phyloP scores from a whole-genome alignment of 1,284 basidiomycete genomes.

The Puccinia polysora region DNA sequence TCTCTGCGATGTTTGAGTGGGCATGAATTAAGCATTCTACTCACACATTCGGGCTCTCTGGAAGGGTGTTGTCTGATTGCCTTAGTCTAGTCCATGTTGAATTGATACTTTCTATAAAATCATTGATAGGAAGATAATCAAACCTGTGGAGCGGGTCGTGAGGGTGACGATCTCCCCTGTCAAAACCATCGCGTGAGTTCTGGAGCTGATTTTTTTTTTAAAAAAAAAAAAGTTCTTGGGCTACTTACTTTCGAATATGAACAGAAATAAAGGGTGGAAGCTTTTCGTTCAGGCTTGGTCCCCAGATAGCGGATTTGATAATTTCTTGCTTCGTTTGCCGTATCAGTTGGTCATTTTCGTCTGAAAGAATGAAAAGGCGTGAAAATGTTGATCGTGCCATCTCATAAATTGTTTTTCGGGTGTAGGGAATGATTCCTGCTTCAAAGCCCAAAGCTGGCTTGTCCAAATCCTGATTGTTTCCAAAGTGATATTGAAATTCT shows the following conservation, averaged over 20 bases:
- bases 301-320: conserved; percentile 21
- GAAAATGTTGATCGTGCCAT: conserved; percentile 30
- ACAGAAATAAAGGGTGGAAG: conserved; percentile 40
- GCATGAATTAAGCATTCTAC: background rate
- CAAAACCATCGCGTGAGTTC: background rate
- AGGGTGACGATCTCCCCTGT: conserved; percentile 41
- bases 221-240: background rate
- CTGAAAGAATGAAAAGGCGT: conserved; percentile 9
- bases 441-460: background rate
- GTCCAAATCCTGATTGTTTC: conserved; percentile 12
- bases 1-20: background rate
- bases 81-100: conserved; percentile 30
- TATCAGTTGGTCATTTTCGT: conserved; percentile 17
- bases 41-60: conserved; percentile 37
- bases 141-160: conserved; percentile 28
- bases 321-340: conserved; percentile 30
- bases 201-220: background rate
- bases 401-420: conserved; percentile 27
- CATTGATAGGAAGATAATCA: conserved; percentile 36
- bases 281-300: background rate
- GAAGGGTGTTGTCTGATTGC: conserved; percentile 10
- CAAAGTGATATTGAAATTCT: conserved; percentile 6
- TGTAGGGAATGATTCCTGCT: conserved; percentile 22
- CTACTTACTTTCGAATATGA: conserved; percentile 41
- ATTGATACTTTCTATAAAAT: conserved; percentile 38